Conservation (phyloP, 2,329 filamentous ascomycete genomes). For the Colletotrichum shisoi region DNA sequence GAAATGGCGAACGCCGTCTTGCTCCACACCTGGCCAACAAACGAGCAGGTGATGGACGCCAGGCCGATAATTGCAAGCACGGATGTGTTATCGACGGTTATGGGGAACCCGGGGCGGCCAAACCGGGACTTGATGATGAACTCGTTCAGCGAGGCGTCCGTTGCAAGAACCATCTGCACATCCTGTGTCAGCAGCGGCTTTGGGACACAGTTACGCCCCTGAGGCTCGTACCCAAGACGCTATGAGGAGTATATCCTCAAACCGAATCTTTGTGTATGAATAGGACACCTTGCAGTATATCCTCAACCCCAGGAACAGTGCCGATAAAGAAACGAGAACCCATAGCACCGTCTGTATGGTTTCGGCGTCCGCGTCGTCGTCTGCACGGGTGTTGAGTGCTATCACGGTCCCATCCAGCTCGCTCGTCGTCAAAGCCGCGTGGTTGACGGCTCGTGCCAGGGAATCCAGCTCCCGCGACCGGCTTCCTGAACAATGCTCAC, state of each 20-base stretch:
- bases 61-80: slow-evolving; percentile 35
- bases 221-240: slow-evolving; percentile 41
- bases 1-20: slow-evolving; percentile 53
- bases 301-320: slow-evolving; percentile 41
- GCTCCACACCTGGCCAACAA: slow-evolving; percentile 48
- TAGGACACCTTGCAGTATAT: slow-evolving; percentile 43
- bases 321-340: slow-evolving; percentile 40
- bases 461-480: slow-evolving; percentile 13
- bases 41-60: slow-evolving; percentile 45
- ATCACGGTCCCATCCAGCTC: slow-evolving; percentile 26
- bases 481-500: slow-evolving; percentile 26
- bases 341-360: slow-evolving; percentile 37
- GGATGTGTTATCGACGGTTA: slow-evolving; percentile 16
- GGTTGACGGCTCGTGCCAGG: slow-evolving; percentile 14
- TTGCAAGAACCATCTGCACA: slow-evolving; percentile 16
- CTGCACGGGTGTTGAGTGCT: slow-evolving; percentile 23
- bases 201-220: no score
- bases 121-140: slow-evolving; percentile 37
- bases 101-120: slow-evolving; percentile 28
- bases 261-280: slow-evolving; percentile 42
- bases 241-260: slow-evolving; percentile 44
- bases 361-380: slow-evolving; percentile 20
- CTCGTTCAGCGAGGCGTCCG: slow-evolving; percentile 32
- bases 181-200: background rate
- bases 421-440: slow-evolving; percentile 3